Evolutionary conservation across 2,329 filamentous ascomycete species (phyloP), one percentile per base, ranked within the genome.

Genomic region (Xylariaceae sp.): DNA sequence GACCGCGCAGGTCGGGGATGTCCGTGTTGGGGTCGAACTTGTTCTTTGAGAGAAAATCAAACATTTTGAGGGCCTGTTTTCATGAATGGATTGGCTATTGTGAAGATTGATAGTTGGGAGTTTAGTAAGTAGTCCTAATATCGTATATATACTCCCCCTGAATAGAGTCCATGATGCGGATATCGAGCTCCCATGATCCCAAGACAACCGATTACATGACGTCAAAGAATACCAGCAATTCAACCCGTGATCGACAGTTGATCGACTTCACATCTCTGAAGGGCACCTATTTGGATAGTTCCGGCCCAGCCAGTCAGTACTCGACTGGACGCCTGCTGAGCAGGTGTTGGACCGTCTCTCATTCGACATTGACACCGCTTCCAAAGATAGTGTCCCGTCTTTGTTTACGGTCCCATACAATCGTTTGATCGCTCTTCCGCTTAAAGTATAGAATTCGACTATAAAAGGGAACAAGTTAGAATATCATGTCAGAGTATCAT

Each of bases 401-500:
- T 62, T 74, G 76, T 64, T 75, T 76, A 62, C 80, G 73, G 66
- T 87, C 82, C 84, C 84, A 87, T 3, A 86, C 74, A n/a, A 80
- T 70, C 3, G 68, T 69, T 0, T 76, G 76, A 60, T 83, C 81
- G 58, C 76, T 80, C 68, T 71, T 77, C 9, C 78, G 75, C 70
- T 79, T 83, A 67, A 87, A 87, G 69, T 84, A 86, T 58, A 84
- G 68, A 62, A 87, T 84, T 13, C 84, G 76, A 67, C 49, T 51
- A 9, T 10, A 37, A 34, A n/a, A 7, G 18, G 4, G 10, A 8
- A 11, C 10, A 49, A 18, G 10, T 49, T 49, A 49, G 47, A 30
- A 18, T 2, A 4, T 30, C 23, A 5, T 30, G 23, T 30, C 23
- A 30, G 23, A 30, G 23, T 4, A 11, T 34, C 9, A 11, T 11